Conservation (phyloP, 2,329 filamentous ascomycete genomes). For the Cryphonectria nitschkei region DNA sequence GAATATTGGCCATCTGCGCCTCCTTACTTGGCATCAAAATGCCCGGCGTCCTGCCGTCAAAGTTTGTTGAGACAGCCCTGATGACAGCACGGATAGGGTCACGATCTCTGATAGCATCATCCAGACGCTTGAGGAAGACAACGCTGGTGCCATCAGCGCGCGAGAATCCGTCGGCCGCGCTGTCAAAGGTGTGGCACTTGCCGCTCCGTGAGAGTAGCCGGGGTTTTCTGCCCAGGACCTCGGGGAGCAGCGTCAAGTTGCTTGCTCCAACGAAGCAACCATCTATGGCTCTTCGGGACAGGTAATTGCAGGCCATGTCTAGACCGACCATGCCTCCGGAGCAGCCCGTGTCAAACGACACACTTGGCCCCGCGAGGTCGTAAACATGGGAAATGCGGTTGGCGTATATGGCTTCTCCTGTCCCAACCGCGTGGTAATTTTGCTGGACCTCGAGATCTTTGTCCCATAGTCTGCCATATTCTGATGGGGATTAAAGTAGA, state of each 20-base stretch:
- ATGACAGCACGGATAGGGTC: slow-evolving; percentile 12
- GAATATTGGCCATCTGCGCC: not conserved
- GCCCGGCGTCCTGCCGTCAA: not conserved
- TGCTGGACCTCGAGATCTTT: not conserved
- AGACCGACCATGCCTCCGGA: slow-evolving; percentile 36
- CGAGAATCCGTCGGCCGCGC: slow-evolving; percentile 50
- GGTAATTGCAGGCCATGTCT: slow-evolving; percentile 31
- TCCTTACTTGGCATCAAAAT: slow-evolving; percentile 8
- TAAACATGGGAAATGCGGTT: slow-evolving; percentile 41
- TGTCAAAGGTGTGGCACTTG: slow-evolving; percentile 41
- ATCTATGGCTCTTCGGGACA: slow-evolving; percentile 34
- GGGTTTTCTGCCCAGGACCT: slow-evolving; percentile 11
- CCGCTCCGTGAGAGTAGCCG: slow-evolving; percentile 27
- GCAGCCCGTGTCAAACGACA: slow-evolving; percentile 40
- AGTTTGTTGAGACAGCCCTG: not conserved
- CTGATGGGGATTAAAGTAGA: not conserved
- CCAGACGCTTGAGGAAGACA: not conserved
- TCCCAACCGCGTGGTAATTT: not conserved
- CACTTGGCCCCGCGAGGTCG: slow-evolving; percentile 37
- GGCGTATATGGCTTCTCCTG: slow-evolving; percentile 32
- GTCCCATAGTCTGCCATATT: slow-evolving; percentile 1
- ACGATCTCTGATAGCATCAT: not conserved
- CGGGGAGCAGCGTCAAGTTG: slow-evolving; percentile 33
- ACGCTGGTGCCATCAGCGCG: slow-evolving; percentile 52
- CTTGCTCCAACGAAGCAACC: slow-evolving; percentile 29